phyloP scores from a whole-genome alignment of 75 land plant genomes.

The Adiantum capillusveneris region DNA sequence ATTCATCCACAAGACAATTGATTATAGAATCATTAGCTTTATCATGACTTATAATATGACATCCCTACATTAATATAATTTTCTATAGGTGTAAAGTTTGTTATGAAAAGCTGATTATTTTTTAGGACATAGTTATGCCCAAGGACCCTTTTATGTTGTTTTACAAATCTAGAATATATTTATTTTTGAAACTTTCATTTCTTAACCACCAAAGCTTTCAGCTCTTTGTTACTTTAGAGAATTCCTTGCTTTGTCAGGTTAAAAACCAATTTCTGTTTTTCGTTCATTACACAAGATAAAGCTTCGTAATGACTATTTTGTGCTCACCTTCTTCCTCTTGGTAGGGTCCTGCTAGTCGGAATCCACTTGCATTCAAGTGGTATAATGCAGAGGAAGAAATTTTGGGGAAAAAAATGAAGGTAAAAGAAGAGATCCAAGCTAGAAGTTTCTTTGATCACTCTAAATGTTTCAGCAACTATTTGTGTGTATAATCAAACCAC shows the following conservation, averaged over 20 bases:
- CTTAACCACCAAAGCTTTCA: not conserved
- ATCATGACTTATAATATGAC: no score
- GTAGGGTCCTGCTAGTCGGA: slow-evolving; percentile 85
- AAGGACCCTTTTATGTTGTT: no score
- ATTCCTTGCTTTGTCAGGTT: not conserved
- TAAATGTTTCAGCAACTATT: no score
- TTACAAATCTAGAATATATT: not conserved
- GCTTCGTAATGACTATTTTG: slow-evolving; percentile 8
- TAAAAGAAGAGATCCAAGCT: not conserved
- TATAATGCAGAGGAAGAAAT: slow-evolving; percentile 93
- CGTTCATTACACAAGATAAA: not conserved
- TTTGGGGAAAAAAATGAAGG: slow-evolving; percentile 98
- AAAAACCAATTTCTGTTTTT: not conserved
- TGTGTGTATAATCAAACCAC: no score
- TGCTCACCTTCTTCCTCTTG: slow-evolving; percentile 2
- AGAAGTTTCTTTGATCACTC: no score
- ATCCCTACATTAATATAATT: no score
- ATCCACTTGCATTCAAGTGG: slow-evolving; percentile 78
- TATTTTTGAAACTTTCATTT: not conserved
- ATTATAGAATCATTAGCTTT: no score
- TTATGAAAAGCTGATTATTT: no score
- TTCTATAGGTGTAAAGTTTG: no score
- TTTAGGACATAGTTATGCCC: no score
- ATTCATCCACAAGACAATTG: no score
- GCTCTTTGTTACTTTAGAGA: not conserved